Evolutionary conservation across 176 grass and related monocot species (phyloP), one percentile per base, ranked within the genome.

Genomic region (Cenchrus americanus): DNA sequence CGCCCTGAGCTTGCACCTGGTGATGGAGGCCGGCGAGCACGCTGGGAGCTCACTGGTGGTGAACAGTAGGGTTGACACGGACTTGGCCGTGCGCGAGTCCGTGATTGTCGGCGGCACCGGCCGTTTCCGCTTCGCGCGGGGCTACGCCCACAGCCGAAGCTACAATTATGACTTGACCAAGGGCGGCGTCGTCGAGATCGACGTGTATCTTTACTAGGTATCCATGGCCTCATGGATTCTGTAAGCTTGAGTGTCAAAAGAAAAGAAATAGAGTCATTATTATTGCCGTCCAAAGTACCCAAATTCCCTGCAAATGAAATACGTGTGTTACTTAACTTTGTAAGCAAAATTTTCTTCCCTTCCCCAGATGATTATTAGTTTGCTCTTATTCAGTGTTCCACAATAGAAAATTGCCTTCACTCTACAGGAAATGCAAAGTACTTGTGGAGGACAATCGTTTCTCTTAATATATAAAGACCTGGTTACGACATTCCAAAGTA

Each of bases 61-160:
- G 42, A 69, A 69, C 5, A 86, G 92, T 22, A 66, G 92, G 43
- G 71, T 91, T 1, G 68, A 83, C 19, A 70, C 79, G 46, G 73
- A 68, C 65, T 0, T 10, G 2, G 52, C 52, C 14, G 78, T 94
- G 43, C 65, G 85, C 0, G 86, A 94, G 88, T 82, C 78, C 1
- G 66, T 87, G 4, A 52, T 94, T 46, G 37, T 91, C 55, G 92
- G 92, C 23, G 92, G 88, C 50, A 91, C 88, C 30, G 86, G 88
- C 22, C 67, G 74, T 4, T 94, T 94, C 61, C 63, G 92, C 14
- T 72, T 77, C 34, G 86, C 88, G 4, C 37, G 61, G 58, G 88
- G 92, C 2, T 89, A 84, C 30, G 47, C 51, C 5, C 21, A 78
- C 10, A 83, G 69, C 5, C 59, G 46, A 48, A 92, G 66, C 78